Evolutionary conservation across 2,329 filamentous ascomycete species (phyloP), one percentile per base, ranked within the genome.

Genomic region (Thelonectria olida): DNA sequence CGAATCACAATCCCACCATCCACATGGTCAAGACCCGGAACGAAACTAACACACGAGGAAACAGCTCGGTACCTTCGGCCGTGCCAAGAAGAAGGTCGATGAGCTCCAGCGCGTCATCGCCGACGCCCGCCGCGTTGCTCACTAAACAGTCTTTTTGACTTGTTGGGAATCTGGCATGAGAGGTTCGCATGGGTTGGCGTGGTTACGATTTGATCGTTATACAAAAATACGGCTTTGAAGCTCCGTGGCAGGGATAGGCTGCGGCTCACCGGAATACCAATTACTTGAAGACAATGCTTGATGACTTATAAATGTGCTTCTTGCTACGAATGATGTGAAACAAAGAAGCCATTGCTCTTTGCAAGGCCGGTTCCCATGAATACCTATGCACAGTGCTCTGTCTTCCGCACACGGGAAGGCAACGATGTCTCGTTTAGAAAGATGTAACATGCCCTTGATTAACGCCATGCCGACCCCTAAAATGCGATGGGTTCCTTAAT

Each of bases 71-170:
- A 98, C 96, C 76, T 98, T 98, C 84, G 92, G 92, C 79, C 95
- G 96, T 83, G 95, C 95, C 79, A 99, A 99, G 95, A 90, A 88
- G 82, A 99, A 99, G 95, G 96, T 99, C 74, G 96, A 99, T 81
- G 95, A 98, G 87, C 93, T 99, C 85, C 92, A 93, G 85, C 90
- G 92, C 78, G 92, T 99, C 83, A 99, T 99, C 80, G 93, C 95
- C 78, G 96, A 98, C 87, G 90, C 94, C 80, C 94, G 95, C 84
- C 82, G 85, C 75, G 78, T 81, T 75, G 78, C 81, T 73, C 85
- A 88, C 82, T 88, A 87, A 87, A 79, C 66, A 50, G 38, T 62
- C 55, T 65, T 55, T 69, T 61, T 65, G 57, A 66, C 63, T 65
- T 69, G 17, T 67, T 68, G 71, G 69, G 67, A 69, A 69, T 73